phyloP scores from a whole-genome alignment of 164 flowering plant species.

The Stephania cephalantha region DNA sequence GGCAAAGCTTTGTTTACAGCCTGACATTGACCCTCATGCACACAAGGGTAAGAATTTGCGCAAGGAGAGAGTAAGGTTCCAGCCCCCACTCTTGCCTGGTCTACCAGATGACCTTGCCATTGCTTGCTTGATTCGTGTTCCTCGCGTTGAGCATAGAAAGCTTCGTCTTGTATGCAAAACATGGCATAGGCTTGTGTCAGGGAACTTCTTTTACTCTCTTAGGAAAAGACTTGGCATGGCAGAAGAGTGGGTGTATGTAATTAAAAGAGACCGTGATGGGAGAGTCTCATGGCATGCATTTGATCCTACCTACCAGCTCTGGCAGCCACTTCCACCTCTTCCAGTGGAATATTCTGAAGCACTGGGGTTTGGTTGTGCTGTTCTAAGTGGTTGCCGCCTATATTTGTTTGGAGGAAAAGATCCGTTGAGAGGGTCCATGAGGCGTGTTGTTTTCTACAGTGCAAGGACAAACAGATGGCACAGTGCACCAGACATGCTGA shows the following conservation, averaged over 20 bases:
- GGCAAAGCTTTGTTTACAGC: slow-evolving; percentile 77
- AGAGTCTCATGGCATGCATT: slow-evolving; percentile 93
- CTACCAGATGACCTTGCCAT: slow-evolving; percentile 97
- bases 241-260: slow-evolving; percentile 95
- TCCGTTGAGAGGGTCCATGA: slow-evolving; percentile 81
- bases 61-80: slow-evolving; percentile 59
- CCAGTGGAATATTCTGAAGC: slow-evolving; percentile 81
- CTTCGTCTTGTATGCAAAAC: slow-evolving; percentile 91
- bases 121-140: slow-evolving; percentile 88
- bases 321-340: slow-evolving; percentile 96
- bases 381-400: slow-evolving; percentile 82
- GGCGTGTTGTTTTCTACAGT: slow-evolving; percentile 78
- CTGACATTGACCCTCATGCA: slow-evolving; percentile 75
- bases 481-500: slow-evolving; percentile 85
- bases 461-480: slow-evolving; percentile 97
- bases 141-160: slow-evolving; percentile 83
- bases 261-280: slow-evolving; percentile 91
- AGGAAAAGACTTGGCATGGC: slow-evolving; percentile 82
- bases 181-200: slow-evolving; percentile 77
- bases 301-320: slow-evolving; percentile 77
- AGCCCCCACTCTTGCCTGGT: slow-evolving; percentile 87
- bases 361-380: slow-evolving; percentile 92
- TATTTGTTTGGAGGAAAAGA: slow-evolving; percentile 93
- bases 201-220: slow-evolving; percentile 79
- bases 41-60: slow-evolving; percentile 61